A percentile compares a stretch with the other conserved stretches of the same genome.
phyloP scores from a whole-genome alignment of 2,329 filamentous ascomycete species.

The Diaporthe aspalathi region DNA sequence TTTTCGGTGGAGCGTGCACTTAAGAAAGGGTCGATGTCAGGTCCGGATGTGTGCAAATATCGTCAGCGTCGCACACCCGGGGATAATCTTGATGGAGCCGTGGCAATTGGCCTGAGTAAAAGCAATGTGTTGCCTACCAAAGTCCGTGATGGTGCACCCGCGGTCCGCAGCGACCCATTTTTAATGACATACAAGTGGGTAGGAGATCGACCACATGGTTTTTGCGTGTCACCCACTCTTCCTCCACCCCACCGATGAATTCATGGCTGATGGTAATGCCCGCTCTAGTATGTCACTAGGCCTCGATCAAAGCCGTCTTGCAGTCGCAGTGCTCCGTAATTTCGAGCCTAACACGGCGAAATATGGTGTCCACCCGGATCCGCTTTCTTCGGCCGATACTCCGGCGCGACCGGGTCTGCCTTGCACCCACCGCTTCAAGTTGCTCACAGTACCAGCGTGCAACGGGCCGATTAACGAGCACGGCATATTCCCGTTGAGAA shows the following conservation, averaged over 20 bases:
- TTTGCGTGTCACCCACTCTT: too few species aligned
- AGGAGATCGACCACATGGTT: slow-evolving; percentile 18
- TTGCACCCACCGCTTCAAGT: too few species aligned
- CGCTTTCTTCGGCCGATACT: neutral
- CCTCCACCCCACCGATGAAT: slow-evolving; percentile 19
- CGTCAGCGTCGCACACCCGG: neutral
- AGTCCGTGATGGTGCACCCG: neutral
- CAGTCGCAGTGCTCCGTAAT: neutral
- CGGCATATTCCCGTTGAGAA: too few species aligned
- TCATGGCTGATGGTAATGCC: slow-evolving; percentile 5
- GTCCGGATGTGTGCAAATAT: neutral
- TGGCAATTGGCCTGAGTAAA: slow-evolving; percentile 9
- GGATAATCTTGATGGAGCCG: neutral
- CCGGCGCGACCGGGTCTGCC: neutral
- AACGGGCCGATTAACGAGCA: too few species aligned
- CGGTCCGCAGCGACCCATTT: slow-evolving; percentile 11
- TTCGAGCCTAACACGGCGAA: neutral
- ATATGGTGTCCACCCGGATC: neutral
- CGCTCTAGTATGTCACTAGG: neutral
- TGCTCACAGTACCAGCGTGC: neutral
- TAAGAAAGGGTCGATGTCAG: neutral
- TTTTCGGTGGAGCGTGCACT: slow-evolving; percentile 10
- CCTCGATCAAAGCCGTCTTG: neutral
- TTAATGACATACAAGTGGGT: slow-evolving; percentile 6
- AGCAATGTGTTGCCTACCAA: slow-evolving; percentile 1